Evolutionary conservation across 768 basidiomycete genomes (phyloP).

Genomic region (Xanthoconium stramineum): DNA sequence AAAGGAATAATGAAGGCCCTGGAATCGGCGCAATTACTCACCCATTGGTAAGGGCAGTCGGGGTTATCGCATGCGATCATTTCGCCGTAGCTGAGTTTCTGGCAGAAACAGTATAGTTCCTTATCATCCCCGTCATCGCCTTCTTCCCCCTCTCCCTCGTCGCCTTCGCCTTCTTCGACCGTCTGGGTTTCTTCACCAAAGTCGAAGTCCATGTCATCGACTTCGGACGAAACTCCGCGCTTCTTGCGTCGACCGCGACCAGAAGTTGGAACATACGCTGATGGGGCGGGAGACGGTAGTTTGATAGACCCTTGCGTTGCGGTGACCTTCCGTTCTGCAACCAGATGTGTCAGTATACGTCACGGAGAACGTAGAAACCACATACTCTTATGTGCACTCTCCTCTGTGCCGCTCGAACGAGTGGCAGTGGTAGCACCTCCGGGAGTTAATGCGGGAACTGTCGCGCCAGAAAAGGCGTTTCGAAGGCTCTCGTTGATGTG

Average conservation of each 20-base stretch:
- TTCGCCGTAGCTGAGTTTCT: constrained; percentile 61
- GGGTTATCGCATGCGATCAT: constrained; percentile 66
- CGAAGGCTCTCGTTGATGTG: constrained; percentile 40
- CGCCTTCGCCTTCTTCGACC: constrained; percentile 31
- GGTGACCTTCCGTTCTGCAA: constrained; percentile 30
- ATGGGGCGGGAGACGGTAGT: constrained; percentile 34
- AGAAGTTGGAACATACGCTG: constrained; percentile 26
- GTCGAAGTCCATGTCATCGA: constrained; percentile 34
- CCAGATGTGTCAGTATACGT: not conserved
- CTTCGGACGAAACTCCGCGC: constrained; percentile 35
- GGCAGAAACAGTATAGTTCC: constrained; percentile 60
- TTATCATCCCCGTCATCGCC: constrained; percentile 57
- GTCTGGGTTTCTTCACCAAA: constrained; percentile 30
- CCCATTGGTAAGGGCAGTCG: constrained; percentile 59
- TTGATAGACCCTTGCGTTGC: constrained; percentile 31
- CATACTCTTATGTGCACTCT: constrained; percentile 31
- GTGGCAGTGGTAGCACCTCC: constrained; percentile 1
- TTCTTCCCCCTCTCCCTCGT: constrained; percentile 40
- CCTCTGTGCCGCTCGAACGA: constrained; percentile 22
- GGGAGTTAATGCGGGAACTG: constrained; percentile 18
- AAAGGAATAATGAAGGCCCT: not conserved
- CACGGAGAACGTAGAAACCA: not conserved
- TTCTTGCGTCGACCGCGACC: constrained; percentile 34
- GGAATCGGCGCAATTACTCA: constrained; percentile 31
- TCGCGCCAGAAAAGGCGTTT: constrained; percentile 32